Percentiles rank a stretch among this genome's conserved stretches.
Evolutionary conservation across 2,329 filamentous ascomycete genomes (phyloP).

Genomic region (Colletotrichum agaves): DNA sequence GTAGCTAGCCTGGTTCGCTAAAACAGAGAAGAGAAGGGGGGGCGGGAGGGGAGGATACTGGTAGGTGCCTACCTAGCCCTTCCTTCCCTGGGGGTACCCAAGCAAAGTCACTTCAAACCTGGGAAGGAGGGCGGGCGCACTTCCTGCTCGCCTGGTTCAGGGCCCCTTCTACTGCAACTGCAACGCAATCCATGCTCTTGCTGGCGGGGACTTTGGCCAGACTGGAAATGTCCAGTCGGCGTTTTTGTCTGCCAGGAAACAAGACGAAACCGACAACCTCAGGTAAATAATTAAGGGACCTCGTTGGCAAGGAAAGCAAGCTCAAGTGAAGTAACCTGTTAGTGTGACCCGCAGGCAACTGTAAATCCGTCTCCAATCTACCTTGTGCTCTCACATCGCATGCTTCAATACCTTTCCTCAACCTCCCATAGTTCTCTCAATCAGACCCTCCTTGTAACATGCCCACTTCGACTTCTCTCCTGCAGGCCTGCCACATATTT

Average conservation of each 20-base stretch:
- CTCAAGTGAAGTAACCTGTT: no score
- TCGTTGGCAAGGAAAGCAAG: no score
- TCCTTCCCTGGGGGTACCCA: neutral
- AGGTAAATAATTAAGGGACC: no score
- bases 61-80: no score
- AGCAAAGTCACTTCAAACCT: neutral
- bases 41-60: no score
- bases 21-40: constrained; percentile 14
- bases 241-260: constrained; percentile 19
- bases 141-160: neutral
- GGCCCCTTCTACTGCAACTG: neutral
- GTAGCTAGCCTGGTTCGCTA: constrained; percentile 21
- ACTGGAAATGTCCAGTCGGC: constrained; percentile 13
- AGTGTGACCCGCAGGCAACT: no score
- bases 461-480: neutral
- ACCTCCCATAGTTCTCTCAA: neutral
- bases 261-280: neutral
- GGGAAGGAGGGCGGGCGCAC: neutral
- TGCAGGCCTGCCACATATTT: neutral
- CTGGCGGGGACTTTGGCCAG: neutral
- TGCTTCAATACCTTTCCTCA: neutral
- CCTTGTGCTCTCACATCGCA: neutral
- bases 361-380: no score
- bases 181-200: neutral
- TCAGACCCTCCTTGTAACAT: neutral